A percentile compares a stretch with the other conserved stretches of the same genome.
Conservation (phyloP, 805 yeast species). For the Candida ovalis region DNA sequence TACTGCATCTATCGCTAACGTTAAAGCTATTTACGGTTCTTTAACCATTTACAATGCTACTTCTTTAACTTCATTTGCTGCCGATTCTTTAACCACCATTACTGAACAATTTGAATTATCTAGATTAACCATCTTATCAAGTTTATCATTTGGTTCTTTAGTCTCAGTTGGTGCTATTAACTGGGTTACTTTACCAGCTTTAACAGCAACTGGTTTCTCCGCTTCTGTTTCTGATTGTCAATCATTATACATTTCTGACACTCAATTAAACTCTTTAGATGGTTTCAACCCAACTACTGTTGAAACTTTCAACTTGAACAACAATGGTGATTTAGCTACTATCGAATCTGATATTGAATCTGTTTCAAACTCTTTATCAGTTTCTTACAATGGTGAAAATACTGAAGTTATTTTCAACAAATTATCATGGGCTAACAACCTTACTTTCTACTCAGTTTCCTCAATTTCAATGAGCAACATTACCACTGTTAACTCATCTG, state of each 20-base stretch:
- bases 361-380: conserved; percentile 70
- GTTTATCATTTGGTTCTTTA: conserved; percentile 73
- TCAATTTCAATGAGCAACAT: conserved; percentile 69
- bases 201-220: conserved; percentile 63
- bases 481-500: conserved; percentile 70
- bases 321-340: conserved; percentile 75
- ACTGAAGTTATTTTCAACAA: conserved; percentile 66
- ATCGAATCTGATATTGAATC: conserved; percentile 69
- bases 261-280: conserved; percentile 61
- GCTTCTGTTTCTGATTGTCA: conserved; percentile 71
- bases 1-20: conserved; percentile 66
- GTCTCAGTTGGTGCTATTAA: conserved; percentile 76
- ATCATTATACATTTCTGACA: conserved; percentile 67
- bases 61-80: conserved; percentile 58
- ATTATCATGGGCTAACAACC: conserved; percentile 82
- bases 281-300: conserved; percentile 53
- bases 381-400: conserved; percentile 80
- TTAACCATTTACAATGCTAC: conserved; percentile 65
- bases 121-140: conserved; percentile 60
- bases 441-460: conserved; percentile 77
- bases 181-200: conserved; percentile 84
- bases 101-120: conserved; percentile 64
- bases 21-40: conserved; percentile 75
- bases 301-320: conserved; percentile 76
- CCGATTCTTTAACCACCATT: conserved; percentile 74